These are phyloP conservation scores for Leptographium lundbergii DNA, from an alignment of 2,329 filamentous ascomycete genomes.

Conservation along the genomic window DNA sequence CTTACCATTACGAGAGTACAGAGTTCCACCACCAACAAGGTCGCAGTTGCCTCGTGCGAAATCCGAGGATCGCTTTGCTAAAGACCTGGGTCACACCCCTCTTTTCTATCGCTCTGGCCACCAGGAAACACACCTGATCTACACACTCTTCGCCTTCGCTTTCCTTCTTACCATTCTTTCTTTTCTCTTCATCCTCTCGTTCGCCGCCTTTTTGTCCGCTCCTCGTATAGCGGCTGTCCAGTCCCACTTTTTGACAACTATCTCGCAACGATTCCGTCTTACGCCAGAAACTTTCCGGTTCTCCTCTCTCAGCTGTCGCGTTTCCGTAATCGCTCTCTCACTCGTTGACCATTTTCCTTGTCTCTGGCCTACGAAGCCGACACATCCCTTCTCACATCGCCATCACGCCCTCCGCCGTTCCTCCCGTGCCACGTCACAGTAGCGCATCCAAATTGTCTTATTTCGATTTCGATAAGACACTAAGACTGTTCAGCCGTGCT, in stretches of 20 bases:
- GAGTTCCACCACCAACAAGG: too few relatives aligned
- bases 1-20: neutral
- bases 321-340: neutral
- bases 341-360: neutral
- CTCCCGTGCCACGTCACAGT: neutral
- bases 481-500: neutral
- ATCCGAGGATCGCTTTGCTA: neutral
- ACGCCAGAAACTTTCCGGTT: neutral
- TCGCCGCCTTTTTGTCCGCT: neutral
- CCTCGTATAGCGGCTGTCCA: neutral
- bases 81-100: neutral
- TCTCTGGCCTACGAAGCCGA: neutral
- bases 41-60: neutral
- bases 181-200: neutral
- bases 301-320: neutral
- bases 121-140: neutral
- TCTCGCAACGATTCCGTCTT: neutral
- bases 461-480: too few relatives aligned
- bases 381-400: neutral
- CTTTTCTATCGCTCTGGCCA: neutral
- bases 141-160: neutral
- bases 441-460: neutral
- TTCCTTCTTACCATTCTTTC: neutral
- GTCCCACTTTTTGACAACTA: neutral
- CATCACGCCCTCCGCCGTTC: neutral